These are phyloP conservation scores for Lipomyces kockii DNA, from an alignment of 805 yeast genomes.

Conservation along the genomic window DNA sequence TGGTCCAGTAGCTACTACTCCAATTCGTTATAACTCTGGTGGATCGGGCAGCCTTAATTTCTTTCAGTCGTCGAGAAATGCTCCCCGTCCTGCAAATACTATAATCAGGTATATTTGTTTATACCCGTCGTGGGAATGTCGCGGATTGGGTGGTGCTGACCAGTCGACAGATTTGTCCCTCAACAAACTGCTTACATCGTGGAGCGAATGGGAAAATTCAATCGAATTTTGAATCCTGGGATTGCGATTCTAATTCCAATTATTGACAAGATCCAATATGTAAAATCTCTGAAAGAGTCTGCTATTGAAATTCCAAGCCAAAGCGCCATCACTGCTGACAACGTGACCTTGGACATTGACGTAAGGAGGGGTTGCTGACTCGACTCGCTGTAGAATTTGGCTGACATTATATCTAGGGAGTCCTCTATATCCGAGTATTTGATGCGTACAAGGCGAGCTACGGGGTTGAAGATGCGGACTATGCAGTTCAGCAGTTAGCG, in stretches of 20 bases:
- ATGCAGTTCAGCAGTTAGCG: conserved; percentile 82
- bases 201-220: conserved; percentile 87
- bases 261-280: conserved; percentile 76
- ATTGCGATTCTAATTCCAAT: conserved; percentile 73
- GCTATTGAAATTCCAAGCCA: conserved; percentile 88
- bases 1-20: background rate
- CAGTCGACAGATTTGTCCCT: conserved; percentile 66
- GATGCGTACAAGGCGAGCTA: conserved; percentile 87
- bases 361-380: conserved; percentile 12
- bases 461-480: conserved; percentile 86
- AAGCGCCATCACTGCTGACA: conserved; percentile 83
- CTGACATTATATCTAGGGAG: conserved; percentile 52
- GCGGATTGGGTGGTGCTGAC: background rate
- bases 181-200: conserved; percentile 92
- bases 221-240: conserved; percentile 72
- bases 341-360: conserved; percentile 81
- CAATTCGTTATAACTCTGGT: background rate
- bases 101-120: conserved; percentile 20
- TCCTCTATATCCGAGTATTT: conserved; percentile 72
- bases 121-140: background rate
- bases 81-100: conserved; percentile 29
- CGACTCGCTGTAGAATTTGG: background rate
- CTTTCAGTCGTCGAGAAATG: conserved; percentile 15
- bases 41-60: conserved; percentile 15
- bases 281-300: conserved; percentile 78